Percentiles rank a stretch among this genome's conserved stretches.
Evolutionary conservation across 2,329 filamentous ascomycete species (phyloP).

Genomic region (Neopestalotiopsis sp.): DNA sequence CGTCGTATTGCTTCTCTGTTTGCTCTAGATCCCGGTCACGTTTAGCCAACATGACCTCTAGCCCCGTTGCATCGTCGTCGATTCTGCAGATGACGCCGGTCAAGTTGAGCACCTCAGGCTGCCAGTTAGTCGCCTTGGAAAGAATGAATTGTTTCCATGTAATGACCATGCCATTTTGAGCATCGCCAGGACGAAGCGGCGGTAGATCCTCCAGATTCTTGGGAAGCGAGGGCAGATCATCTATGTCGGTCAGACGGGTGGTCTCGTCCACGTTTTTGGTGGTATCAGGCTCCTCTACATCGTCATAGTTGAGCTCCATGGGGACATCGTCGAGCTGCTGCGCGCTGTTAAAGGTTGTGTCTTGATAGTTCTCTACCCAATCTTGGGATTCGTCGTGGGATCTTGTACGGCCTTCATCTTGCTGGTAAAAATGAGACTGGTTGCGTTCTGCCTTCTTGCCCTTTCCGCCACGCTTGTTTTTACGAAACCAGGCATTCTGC

Average conservation of each 20-base stretch:
- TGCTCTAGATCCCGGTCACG: conserved; percentile 66
- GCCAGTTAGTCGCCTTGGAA: conserved; percentile 67
- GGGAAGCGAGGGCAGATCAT: conserved; percentile 69
- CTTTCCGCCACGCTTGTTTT: conserved; percentile 48
- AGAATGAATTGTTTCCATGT: conserved; percentile 70
- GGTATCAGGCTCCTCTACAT: conserved; percentile 34
- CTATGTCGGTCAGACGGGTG: conserved; percentile 53
- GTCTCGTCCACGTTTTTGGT: conserved; percentile 35
- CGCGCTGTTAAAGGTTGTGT: conserved; percentile 34
- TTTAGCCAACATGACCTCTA: conserved; percentile 70
- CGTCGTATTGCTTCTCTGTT: conserved; percentile 65
- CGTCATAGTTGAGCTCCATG: conserved; percentile 47
- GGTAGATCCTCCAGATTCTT: conserved; percentile 60
- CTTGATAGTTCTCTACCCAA: conserved; percentile 39
- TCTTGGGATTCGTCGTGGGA: conserved; percentile 49
- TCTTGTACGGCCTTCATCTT: conserved; percentile 39
- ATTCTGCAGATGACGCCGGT: conserved; percentile 70
- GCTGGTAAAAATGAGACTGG: conserved; percentile 46
- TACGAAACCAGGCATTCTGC: conserved; percentile 46
- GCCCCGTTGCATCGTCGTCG: conserved; percentile 50
- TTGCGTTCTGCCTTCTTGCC: conserved; percentile 54
- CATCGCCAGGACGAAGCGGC: conserved; percentile 50
- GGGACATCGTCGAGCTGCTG: conserved; percentile 32
- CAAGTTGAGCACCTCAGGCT: conserved; percentile 66
- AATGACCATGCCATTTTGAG: conserved; percentile 65